These are phyloP conservation scores for Pseudocercospora musae DNA, from an alignment of 2,329 filamentous ascomycete genomes.

Conservation along the genomic window DNA sequence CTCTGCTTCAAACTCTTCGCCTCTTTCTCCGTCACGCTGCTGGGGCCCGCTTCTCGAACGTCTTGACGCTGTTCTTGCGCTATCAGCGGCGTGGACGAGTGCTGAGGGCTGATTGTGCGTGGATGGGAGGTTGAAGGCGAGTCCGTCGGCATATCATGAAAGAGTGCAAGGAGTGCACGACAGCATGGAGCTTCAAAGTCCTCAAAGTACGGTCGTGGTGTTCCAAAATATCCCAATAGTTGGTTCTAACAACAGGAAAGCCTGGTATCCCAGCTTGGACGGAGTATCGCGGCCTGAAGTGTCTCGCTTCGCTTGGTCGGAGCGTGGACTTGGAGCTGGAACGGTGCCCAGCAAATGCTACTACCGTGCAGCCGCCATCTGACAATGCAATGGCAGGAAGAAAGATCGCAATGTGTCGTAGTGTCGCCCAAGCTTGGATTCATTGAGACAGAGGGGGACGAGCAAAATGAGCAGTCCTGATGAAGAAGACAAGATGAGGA, in stretches of 20 bases:
- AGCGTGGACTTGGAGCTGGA: background rate
- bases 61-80: slow-evolving; percentile 14
- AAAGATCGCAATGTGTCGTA: background rate
- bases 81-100: slow-evolving; percentile 22
- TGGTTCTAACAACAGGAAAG: background rate
- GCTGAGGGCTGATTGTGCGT: slow-evolving; percentile 19
- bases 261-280: background rate
- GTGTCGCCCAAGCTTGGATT: background rate
- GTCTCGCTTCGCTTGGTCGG: background rate
- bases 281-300: background rate
- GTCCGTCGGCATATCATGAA: background rate
- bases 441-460: background rate
- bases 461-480: background rate
- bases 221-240: background rate
- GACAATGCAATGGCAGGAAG: background rate
- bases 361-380: background rate
- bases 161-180: background rate
- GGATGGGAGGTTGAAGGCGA: slow-evolving; percentile 1
- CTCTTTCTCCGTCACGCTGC: slow-evolving; percentile 7
- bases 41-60: slow-evolving; percentile 3
- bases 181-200: background rate
- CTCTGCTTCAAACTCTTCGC: slow-evolving; percentile 13
- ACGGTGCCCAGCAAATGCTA: background rate
- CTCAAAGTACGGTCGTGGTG: background rate
- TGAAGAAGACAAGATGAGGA: background rate